phyloP scores from a whole-genome alignment of 2,329 filamentous ascomycete species.

The Neobulgaria alba region DNA sequence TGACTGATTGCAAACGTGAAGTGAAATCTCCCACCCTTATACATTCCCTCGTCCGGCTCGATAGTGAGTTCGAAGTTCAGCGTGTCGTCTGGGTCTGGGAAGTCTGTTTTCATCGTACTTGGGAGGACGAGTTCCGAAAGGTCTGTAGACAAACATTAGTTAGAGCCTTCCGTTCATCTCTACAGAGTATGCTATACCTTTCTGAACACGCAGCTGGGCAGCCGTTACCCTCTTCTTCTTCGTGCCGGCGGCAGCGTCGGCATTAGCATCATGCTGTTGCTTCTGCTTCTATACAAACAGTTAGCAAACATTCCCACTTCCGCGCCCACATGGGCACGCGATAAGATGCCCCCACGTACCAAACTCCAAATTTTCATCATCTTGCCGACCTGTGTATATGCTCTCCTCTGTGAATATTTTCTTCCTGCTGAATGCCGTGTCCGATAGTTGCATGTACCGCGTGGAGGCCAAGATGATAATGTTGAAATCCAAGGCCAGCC shows the following conservation, averaged over 20 bases:
- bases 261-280: slow-evolving; percentile 88
- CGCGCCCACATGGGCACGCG: too few relatives aligned
- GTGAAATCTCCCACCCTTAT: slow-evolving; percentile 78
- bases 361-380: slow-evolving; percentile 99
- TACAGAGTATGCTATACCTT: slow-evolving; percentile 52
- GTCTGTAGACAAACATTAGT: slow-evolving; percentile 41
- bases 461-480: too few relatives aligned
- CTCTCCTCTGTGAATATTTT: too few relatives aligned
- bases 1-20: slow-evolving; percentile 91
- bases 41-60: slow-evolving; percentile 78
- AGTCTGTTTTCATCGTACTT: slow-evolving; percentile 71
- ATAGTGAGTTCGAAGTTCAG: slow-evolving; percentile 77
- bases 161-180: background rate
- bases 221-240: slow-evolving; percentile 99
- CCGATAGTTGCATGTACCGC: too few relatives aligned
- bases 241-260: slow-evolving; percentile 58
- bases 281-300: slow-evolving; percentile 69
- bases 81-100: slow-evolving; percentile 77
- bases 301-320: too few relatives aligned
- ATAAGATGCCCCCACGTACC: too few relatives aligned
- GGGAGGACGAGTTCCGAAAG: slow-evolving; percentile 73
- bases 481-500: too few relatives aligned
- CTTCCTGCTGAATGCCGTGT: too few relatives aligned
- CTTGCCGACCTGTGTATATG: slow-evolving; percentile 34
- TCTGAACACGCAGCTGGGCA: slow-evolving; percentile 89